Evolutionary conservation across 2,329 filamentous ascomycete species (phyloP), one percentile per base, ranked within the genome.

Genomic region (Rhinocladiella similis): DNA sequence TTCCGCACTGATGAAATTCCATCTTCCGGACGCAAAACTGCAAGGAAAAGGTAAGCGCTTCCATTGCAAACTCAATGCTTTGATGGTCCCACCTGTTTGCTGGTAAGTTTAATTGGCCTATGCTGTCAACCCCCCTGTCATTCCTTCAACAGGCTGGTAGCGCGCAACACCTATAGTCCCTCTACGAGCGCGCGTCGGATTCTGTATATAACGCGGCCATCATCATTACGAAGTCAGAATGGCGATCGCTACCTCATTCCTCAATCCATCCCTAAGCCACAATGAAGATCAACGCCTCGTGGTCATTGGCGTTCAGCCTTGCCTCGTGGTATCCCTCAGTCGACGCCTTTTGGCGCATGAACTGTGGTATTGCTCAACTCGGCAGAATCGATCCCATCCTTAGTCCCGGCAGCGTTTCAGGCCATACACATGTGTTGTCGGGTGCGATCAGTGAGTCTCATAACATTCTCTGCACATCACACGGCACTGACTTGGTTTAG

Each of bases 301-400:
- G 38, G 25, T 47, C 50, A 2, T n/a, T 46, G 45, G 50, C 50
- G 29, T 29, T 53, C 39, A 42, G 50, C 50, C 33, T 53, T 33
- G 29, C 13, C 12, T 53, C 43, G 18, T 53, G 42, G 42, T 13
- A 47, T n/a, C 20, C 27, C 7, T n/a, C n/a, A 18, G 79, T 77
- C 42, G 69, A 80, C 66, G 91, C 88, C 57, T 96, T 96, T 73
- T 96, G 90, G 90, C 90, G 91, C 69, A 88, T 96, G 82, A 88
- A 89, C 67, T 96, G 91, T 73, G 83, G 64, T 85, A 84, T 56
- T 80, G 81, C 46, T 78, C 85, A 64, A 88, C 85, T 61, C 69
- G 88, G 85, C 47, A 83, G 89, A 56, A 77, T 96, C 35, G 91
- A 96, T 69, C 91, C 90, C 19, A 78, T 96, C 53, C 79, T 94